phyloP scores from a whole-genome alignment of 2,329 filamentous ascomycete genomes.

The Aspergillus pseudoviridinutans region DNA sequence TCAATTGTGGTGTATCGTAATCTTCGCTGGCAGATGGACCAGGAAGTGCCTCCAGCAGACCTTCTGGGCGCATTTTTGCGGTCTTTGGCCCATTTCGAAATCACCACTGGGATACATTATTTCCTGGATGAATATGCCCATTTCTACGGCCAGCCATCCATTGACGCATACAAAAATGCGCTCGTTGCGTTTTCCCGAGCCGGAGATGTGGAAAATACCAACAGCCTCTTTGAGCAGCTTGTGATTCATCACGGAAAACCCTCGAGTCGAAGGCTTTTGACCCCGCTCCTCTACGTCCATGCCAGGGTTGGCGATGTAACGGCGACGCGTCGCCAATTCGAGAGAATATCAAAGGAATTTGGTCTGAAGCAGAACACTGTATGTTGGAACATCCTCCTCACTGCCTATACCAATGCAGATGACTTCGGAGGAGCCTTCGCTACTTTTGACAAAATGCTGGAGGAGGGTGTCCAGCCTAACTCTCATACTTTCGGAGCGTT shows the following conservation, averaged over 20 bases:
- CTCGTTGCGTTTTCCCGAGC: conserved; percentile 43
- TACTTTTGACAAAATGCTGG: conserved; percentile 59
- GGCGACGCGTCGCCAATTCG: conserved; percentile 58
- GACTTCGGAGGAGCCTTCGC: conserved; percentile 64
- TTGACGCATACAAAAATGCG: conserved; percentile 31
- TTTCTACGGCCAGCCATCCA: conserved; percentile 30
- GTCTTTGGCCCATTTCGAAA: conserved; percentile 24
- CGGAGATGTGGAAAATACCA: conserved; percentile 44
- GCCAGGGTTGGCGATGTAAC: conserved; percentile 63
- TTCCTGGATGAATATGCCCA: conserved; percentile 39
- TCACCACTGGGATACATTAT: conserved; percentile 35
- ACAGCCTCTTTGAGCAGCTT: conserved; percentile 43
- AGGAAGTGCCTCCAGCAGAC: conserved; percentile 14
- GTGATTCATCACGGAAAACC: conserved; percentile 35
- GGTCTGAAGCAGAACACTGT: conserved; percentile 53
- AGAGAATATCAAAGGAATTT: conserved; percentile 56
- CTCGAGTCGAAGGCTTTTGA: conserved; percentile 26
- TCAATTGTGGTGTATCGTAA: conserved; percentile 40
- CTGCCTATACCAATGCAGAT: conserved; percentile 62
- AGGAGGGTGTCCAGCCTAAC: conserved; percentile 52
- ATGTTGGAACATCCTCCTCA: conserved; percentile 74
- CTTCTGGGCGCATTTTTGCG: conserved; percentile 25
- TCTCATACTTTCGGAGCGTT: conserved; percentile 65
- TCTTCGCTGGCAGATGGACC: conserved; percentile 32
- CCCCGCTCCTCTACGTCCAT: conserved; percentile 67